Evolutionary conservation across 306 rosid genomes (phyloP), one percentile per base, ranked within the genome.

Genomic region (Hylodesmum podocarpum): DNA sequence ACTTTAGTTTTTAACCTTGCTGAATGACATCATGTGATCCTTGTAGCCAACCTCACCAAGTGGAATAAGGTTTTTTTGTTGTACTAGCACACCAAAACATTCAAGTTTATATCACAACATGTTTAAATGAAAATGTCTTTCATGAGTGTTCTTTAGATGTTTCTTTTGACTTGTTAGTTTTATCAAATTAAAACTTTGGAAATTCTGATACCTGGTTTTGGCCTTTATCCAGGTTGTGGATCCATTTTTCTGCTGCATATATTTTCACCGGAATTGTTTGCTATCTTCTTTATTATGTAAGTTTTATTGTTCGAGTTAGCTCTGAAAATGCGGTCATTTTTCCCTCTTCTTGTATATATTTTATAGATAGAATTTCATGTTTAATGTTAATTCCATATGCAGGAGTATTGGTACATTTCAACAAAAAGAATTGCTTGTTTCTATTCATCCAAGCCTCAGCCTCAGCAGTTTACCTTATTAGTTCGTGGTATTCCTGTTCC

Each of bases 281-380:
- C 91, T 93, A 86, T 84, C 90, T 91, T 88, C 98, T 93, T 59
- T 88, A 86, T 78, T 55, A 39, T 41, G 98, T 91, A 89, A 91
- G 98, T 91, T 33, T 58, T 51, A 51, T 39, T n/a, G 57, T 37
- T 78, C 75, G 53, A 28, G 49, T 76, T 80, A 63, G 5, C 67
- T 63, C 70, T 40, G 57, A 64, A 37, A 41, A 84, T 49, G 44
- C 54, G 12, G 43, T 50, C 44, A 29, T 37, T 19, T 24, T 85
- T 62, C 40, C 65, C 82, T 43, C 31, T 54, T 77, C 21, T 71
- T 80, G 22, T 13, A 37, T 41, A 5, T 22, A 59, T 28, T 47
- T 47, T 46, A 57, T 15, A 31, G 75, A 80, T 47, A 24, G 43
- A 46, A 53, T 77, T 44, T 76, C 18, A 55, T 36, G 29, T 66